Percentiles rank a stretch among this genome's conserved stretches.
phyloP scores from a whole-genome alignment of 169 alveolate species.

The Eimeria mitis region DNA sequence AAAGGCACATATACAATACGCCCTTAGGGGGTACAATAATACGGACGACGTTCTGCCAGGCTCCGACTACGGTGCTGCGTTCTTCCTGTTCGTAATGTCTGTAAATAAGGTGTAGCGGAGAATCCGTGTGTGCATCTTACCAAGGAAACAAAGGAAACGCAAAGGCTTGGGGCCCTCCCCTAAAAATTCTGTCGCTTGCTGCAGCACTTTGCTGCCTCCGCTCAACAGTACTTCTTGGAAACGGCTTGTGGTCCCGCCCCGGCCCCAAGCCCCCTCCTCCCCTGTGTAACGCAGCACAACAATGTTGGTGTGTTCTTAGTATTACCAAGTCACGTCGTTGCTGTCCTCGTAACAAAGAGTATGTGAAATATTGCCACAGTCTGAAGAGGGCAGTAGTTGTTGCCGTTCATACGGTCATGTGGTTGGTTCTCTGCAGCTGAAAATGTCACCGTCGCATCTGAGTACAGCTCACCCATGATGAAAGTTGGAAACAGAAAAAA shows the following conservation, averaged over 20 bases:
- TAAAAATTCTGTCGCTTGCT: conserved; percentile 52
- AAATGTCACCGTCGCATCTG: neutral
- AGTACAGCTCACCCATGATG: conserved; percentile 17
- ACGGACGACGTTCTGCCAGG: too few species aligned
- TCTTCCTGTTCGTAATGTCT: neutral
- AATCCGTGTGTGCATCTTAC: neutral
- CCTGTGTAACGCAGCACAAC: neutral
- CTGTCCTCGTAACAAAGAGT: neutral
- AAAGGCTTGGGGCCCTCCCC: conserved; percentile 80
- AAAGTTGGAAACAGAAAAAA: neutral
- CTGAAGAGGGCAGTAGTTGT: neutral
- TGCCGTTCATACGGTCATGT: neutral
- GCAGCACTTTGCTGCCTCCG: conserved; percentile 68
- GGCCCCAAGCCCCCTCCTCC: conserved; percentile 36
- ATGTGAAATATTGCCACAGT: neutral
- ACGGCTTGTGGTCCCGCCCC: conserved; percentile 41
- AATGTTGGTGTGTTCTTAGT: neutral
- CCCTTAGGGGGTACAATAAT: too few species aligned
- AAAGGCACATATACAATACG: neutral
- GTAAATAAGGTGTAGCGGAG: neutral
- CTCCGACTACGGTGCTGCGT: neutral
- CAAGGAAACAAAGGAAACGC: conserved; percentile 74
- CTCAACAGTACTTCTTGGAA: conserved; percentile 41
- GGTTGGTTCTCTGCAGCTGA: neutral
- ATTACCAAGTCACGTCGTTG: neutral